Conservation (phyloP, 2,329 filamentous ascomycete species). For the Ophiocordyceps camponoti-saundersi region DNA sequence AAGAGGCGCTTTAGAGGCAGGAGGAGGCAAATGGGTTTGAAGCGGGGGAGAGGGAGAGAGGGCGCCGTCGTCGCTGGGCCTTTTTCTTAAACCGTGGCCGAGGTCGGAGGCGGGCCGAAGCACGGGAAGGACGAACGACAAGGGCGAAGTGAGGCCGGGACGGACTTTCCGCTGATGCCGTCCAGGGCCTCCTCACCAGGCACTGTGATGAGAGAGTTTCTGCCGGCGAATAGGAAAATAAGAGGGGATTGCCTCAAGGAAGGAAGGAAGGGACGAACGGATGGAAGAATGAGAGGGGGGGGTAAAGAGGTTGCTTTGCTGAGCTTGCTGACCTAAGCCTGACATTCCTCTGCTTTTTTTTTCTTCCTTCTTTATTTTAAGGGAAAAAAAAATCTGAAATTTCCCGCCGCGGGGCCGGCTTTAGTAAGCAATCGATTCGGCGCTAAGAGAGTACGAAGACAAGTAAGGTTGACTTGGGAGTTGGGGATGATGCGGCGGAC, state of each 20-base stretch:
- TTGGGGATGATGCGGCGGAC: background rate
- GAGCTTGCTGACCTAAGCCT: background rate
- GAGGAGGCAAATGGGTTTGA: slow-evolving; percentile 3
- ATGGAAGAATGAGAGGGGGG: background rate
- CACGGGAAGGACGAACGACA: background rate
- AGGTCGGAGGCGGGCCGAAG: background rate
- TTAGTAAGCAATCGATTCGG: background rate
- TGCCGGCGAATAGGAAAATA: background rate
- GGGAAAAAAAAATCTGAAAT: background rate
- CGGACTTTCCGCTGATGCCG: background rate
- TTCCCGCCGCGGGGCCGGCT: background rate
- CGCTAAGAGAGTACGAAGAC: background rate
- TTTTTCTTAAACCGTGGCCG: background rate
- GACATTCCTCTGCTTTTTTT: background rate
- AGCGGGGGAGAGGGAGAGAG: slow-evolving; percentile 3
- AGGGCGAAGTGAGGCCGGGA: background rate
- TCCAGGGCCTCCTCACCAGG: background rate
- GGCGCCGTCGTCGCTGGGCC: slow-evolving; percentile 3
- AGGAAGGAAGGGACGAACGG: background rate
- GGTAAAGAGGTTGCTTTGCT: background rate
- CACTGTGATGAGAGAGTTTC: background rate
- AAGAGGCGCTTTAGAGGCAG: background rate
- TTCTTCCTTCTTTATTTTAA: background rate
- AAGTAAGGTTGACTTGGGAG: too few relatives aligned
- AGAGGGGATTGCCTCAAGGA: background rate